phyloP scores from a whole-genome alignment of 2,329 filamentous ascomycete species.

The Aspergillus thermomutatus region DNA sequence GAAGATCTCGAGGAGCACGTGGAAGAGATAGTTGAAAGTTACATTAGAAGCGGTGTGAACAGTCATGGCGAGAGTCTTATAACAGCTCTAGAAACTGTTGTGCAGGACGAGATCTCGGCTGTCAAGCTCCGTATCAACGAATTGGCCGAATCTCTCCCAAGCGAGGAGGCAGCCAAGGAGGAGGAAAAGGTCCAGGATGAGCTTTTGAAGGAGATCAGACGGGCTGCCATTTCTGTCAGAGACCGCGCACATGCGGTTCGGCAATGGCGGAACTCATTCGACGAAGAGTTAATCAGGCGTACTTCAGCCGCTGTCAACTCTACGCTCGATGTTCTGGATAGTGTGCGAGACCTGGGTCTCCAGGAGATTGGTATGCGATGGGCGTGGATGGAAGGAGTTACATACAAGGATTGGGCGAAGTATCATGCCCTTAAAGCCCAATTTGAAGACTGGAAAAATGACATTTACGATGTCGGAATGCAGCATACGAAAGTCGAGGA shows the following conservation, averaged over 20 bases:
- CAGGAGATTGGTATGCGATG: conserved; percentile 90
- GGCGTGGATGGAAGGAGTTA: conserved; percentile 93
- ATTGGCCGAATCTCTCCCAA: conserved; percentile 54
- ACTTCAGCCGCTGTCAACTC: conserved; percentile 72
- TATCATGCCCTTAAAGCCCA: conserved; percentile 84
- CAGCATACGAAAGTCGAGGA: conserved; percentile 67
- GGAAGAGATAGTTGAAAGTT: conserved; percentile 66
- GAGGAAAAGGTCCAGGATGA: conserved; percentile 52
- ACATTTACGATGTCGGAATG: conserved; percentile 73
- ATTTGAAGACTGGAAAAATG: conserved; percentile 78
- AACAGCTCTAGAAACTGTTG: conserved; percentile 63
- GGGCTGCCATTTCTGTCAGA: conserved; percentile 70
- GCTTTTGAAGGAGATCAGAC: conserved; percentile 57
- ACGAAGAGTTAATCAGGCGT: conserved; percentile 64
- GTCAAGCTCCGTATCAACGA: conserved; percentile 66
- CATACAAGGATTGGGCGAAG: conserved; percentile 95
- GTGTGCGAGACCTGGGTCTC: conserved; percentile 77
- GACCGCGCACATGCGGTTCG: conserved; percentile 73
- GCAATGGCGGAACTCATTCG: conserved; percentile 70
- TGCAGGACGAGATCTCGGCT: conserved; percentile 59
- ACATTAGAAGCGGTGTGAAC: conserved; percentile 63
- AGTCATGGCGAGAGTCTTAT: conserved; percentile 51
- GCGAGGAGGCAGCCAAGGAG: conserved; percentile 53
- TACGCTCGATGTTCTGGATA: conserved; percentile 77
- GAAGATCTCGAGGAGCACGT: conserved; percentile 63